A percentile compares a stretch with the other conserved stretches of the same genome.
Evolutionary conservation across 2,329 filamentous ascomycete species (phyloP).

Genomic region (Fusarium palustre): DNA sequence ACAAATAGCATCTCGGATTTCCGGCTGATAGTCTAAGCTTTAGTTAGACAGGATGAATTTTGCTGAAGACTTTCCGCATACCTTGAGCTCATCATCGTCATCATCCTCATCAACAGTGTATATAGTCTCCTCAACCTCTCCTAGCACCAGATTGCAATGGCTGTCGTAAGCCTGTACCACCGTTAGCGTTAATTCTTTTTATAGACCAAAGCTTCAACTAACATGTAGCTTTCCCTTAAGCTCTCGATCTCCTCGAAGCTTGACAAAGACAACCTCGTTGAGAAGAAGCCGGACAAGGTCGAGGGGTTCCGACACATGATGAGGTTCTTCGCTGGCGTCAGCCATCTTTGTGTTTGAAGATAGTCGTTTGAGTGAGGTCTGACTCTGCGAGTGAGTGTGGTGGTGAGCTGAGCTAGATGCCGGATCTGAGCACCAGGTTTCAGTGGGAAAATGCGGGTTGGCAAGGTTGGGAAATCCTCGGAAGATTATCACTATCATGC

Average conservation of each 20-base stretch:
- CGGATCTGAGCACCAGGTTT: constrained; percentile 34
- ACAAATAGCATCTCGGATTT: constrained; percentile 99
- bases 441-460: constrained; percentile 39
- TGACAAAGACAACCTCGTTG: constrained; percentile 97
- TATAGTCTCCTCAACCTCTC: constrained; percentile 97
- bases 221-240: constrained; percentile 96
- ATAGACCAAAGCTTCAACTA: constrained; percentile 49
- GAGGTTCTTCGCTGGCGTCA: constrained; percentile 79
- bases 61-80: constrained; percentile 50
- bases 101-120: constrained; percentile 95
- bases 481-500: constrained; percentile 24
- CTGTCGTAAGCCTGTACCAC: constrained; percentile 90
- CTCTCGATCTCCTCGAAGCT: constrained; percentile 94
- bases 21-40: constrained; percentile 85
- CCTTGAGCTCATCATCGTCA: constrained; percentile 82
- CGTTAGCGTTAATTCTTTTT: constrained; percentile 12
- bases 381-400: constrained; percentile 9
- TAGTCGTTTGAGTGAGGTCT: background rate
- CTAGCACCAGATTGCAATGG: constrained; percentile 96
- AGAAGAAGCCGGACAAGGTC: constrained; percentile 94
- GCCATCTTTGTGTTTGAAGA: constrained; percentile 71
- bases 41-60: background rate
- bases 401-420: constrained; percentile 17
- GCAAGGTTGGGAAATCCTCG: constrained; percentile 44
- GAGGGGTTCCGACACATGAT: constrained; percentile 87